Evolutionary conservation across 2,329 filamentous ascomycete species (phyloP), one percentile per base, ranked within the genome.

Genomic region (Penicillium occitanis): DNA sequence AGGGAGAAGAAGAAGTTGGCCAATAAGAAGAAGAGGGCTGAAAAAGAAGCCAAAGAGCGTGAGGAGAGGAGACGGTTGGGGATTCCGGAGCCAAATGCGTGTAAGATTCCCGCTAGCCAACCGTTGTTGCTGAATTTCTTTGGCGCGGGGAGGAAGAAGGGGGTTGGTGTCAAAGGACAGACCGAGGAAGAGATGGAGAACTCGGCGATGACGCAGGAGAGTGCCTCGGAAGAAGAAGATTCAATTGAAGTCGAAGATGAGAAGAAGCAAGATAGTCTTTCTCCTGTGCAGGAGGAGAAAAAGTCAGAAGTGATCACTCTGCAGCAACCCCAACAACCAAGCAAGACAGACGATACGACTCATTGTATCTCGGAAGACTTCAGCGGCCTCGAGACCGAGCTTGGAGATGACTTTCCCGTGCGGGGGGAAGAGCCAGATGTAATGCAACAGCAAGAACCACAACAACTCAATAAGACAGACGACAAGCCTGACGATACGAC

Each of bases 11-110:
- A 70, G 62, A 73, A 76, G 6, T 65, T 73, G 17, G 71, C 72
- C 6, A 74, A 76, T 44, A 77, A 77, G 69, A 78, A 77, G 66
- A 75, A 73, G 63, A 76, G 73, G 62, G 72, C 70, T 0, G 75
- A 78, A 66, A 73, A 75, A 60, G 76, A 78, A 65, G 72, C 74
- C 5, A 73, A 70, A 61, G 73, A 68, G 17, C 73, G 76, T 4
- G 75, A 78, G 66, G 75, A 77, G 66, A 71, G 75, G 4, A 73
- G 70, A 61, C 71, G 73, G 19, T 69, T 71, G 2, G 76, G 76
- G 0, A 55, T 77, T 6, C 72, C 75, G 5, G 75, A 78, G 71
- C 76, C 72, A 1, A 65, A 73, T 71, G 73, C 33, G 17, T 13
- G 66, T 3, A 71, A 70, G 53, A 70, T 77, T 25, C 73, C 76